These are phyloP conservation scores for Magnolia officinalis DNA, from an alignment of 164 flowering plant genomes.

Conservation along the genomic window DNA sequence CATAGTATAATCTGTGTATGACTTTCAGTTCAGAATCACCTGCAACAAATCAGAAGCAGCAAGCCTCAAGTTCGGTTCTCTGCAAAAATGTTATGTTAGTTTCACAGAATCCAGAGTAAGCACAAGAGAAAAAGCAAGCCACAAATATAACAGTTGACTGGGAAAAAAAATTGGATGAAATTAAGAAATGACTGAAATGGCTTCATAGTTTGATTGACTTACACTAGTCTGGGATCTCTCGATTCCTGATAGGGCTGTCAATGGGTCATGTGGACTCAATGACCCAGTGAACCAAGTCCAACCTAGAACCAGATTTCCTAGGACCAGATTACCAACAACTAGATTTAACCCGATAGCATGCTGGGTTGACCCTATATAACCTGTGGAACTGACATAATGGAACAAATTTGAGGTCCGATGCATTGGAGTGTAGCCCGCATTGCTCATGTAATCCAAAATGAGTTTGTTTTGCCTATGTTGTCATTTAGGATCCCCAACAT, in stretches of 20 bases:
- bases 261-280: too few relatives aligned
- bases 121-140: not conserved
- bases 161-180: not conserved
- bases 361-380: too few relatives aligned
- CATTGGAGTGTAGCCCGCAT: too few relatives aligned
- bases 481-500: too few relatives aligned
- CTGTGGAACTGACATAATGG: too few relatives aligned
- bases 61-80: conserved; percentile 63
- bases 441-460: too few relatives aligned
- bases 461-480: too few relatives aligned
- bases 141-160: not conserved
- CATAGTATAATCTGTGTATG: not conserved
- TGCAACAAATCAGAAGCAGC: conserved; percentile 63
- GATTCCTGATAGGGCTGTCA: not conserved
- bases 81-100: conserved; percentile 23
- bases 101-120: not conserved
- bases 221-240: not conserved
- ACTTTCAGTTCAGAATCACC: conserved; percentile 32
- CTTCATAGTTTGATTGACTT: not conserved
- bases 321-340: too few relatives aligned
- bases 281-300: too few relatives aligned
- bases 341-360: too few relatives aligned
- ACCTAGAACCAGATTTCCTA: too few relatives aligned
- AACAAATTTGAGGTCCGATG: too few relatives aligned
- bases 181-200: not conserved